Evolutionary conservation across 139 green algal genomes (phyloP), one percentile per base, ranked within the genome.

Genomic region (Microglena sp.): DNA sequence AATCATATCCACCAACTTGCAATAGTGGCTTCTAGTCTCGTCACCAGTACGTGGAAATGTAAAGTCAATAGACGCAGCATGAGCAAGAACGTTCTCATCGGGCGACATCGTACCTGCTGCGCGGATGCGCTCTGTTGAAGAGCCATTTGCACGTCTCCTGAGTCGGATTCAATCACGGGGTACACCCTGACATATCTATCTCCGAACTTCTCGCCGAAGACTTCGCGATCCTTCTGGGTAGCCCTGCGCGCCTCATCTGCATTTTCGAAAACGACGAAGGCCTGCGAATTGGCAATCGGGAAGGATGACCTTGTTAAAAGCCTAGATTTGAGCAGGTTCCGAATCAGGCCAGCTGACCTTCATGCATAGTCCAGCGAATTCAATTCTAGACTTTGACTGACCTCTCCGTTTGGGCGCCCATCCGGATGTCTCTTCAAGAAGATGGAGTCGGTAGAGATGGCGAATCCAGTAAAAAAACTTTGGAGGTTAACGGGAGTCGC

Each of bases 141-240:
- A n/a, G n/a, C n/a, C n/a, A n/a, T n/a, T n/a, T n/a, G n/a, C 67
- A 89, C 79, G 32, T 90, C 82, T 18, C 63, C 57, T 2, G 79
- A 64, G 50, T 82, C 79, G 35, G 75, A 76, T 33, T 87, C 82
- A 31, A 86, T 64, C 2, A 71, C 75, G 3, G 84, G 73, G 53
- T 83, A 85, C 32, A 90, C 84, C 0, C 84, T 76, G 29, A 90
- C 84, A 32, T 87, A 90, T 4, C 84, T 64, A 54, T 88, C 78
- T 0, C 84, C 82, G 46, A 80, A 87, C 56, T 86, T 83, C 8
- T 85, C 78, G 6, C 70, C 69, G 55, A 90, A 90, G 0, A 84
- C 83, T 34, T 90, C 84, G 22, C 80, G 71, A 67, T 89, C 83
- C 56, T 89, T 89, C 45, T 76, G 65, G 21, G 71, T 82, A 1